phyloP scores from a whole-genome alignment of 2,329 filamentous ascomycete species.

The Ceratocystis lukuohia region DNA sequence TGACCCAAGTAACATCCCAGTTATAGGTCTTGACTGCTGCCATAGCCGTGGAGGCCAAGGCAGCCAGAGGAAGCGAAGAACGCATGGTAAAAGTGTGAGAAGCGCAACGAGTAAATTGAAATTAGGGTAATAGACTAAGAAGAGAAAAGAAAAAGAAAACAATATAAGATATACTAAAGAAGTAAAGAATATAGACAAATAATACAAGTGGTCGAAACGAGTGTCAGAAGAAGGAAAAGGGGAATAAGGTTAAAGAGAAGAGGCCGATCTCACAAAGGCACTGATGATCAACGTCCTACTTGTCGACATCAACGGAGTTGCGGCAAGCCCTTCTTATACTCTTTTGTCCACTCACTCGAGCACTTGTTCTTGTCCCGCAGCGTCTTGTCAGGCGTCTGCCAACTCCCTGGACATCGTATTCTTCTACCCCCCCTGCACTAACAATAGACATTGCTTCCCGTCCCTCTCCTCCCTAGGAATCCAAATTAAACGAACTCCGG shows the following conservation, averaged over 20 bases:
- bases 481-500: neutral
- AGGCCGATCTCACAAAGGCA: neutral
- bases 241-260: neutral
- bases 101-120: neutral
- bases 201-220: neutral
- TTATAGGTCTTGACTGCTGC: slow-evolving; percentile 16
- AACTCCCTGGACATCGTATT: neutral
- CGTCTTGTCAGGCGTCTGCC: neutral
- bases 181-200: neutral
- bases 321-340: neutral
- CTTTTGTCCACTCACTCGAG: neutral
- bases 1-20: slow-evolving; percentile 20
- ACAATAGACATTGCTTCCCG: neutral
- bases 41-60: slow-evolving; percentile 9
- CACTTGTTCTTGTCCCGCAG: too few relatives aligned
- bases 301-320: neutral
- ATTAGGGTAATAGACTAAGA: neutral
- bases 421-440: neutral
- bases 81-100: slow-evolving; percentile 7
- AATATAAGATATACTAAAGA: neutral
- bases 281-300: neutral
- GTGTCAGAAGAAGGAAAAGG: slow-evolving; percentile 3
- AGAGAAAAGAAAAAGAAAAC: too few relatives aligned
- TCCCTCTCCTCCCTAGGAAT: neutral
- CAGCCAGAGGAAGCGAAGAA: neutral